phyloP scores from a whole-genome alignment of 805 yeast genomes.

The Wickerhamomyces kurtzmanii region DNA sequence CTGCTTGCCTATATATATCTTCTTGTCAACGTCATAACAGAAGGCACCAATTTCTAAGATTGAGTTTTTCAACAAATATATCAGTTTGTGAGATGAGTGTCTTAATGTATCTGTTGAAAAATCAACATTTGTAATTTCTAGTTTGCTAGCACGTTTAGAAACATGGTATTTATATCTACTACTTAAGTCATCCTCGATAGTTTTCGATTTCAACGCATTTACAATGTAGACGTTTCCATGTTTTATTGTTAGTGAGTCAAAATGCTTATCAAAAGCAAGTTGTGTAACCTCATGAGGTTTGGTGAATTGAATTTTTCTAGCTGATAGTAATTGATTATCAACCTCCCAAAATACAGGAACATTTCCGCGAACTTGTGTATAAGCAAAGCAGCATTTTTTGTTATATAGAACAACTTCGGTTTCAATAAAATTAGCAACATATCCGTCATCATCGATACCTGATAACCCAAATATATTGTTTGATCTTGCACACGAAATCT shows the following conservation, averaged over 20 bases:
- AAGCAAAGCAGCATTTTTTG: slow-evolving; percentile 48
- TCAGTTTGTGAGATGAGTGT: slow-evolving; percentile 24
- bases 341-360: slow-evolving; percentile 96
- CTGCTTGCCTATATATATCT: slow-evolving; percentile 66
- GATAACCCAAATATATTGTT: slow-evolving; percentile 80
- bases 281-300: slow-evolving; percentile 79
- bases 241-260: slow-evolving; percentile 55
- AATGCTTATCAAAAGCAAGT: slow-evolving; percentile 77
- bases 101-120: slow-evolving; percentile 24
- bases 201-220: slow-evolving; percentile 58
- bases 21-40: slow-evolving; percentile 52
- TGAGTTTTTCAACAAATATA: slow-evolving; percentile 52
- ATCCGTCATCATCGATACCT: slow-evolving; percentile 88
- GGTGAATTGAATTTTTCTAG: slow-evolving; percentile 73
- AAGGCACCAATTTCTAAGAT: slow-evolving; percentile 80
- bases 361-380: slow-evolving; percentile 80
- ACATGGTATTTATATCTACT: slow-evolving; percentile 51
- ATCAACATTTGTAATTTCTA: slow-evolving; percentile 26
- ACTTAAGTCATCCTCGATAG: slow-evolving; percentile 64
- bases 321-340: slow-evolving; percentile 58
- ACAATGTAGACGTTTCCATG: slow-evolving; percentile 83
- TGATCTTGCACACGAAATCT: slow-evolving; percentile 83
- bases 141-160: slow-evolving; percentile 18
- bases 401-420: slow-evolving; percentile 70
- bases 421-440: slow-evolving; percentile 86